Base-by-base conservation (phyloP, 2,329 filamentous ascomycete genomes). In the Laburnicola sp. region DNA sequence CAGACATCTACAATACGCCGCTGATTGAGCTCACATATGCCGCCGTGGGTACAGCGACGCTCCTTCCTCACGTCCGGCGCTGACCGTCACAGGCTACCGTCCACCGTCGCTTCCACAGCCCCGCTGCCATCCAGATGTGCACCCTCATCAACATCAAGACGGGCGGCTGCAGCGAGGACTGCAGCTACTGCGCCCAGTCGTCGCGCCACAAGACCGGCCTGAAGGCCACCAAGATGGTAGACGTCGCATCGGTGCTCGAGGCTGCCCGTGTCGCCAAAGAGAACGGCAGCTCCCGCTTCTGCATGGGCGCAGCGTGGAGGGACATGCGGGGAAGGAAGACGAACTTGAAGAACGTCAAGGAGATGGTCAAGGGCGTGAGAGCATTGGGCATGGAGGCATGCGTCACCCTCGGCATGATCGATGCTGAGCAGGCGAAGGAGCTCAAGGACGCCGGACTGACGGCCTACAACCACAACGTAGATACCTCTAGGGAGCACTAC, bases 71-170 rank as follows among this genome's bases (percentile, higher is more conserved):
- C 30, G 30, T 27, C 53, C 54, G 45, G 45, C 52, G 22, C 48
- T 45, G 21, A 47, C 43, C 23, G 32, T 26, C 23, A 10, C 59
- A 94, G 90, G 85, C 84, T 59, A 82, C 81, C 31, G 77, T 96
- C 50, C 91, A 96, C 74, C 86, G 90, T 39, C 86, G 87, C 63
- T 95, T 95, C 78, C 91, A 96, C 75, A 83, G 89, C 66, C 89
- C 91, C 5, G 80, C 86, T 40, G 86, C 89, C 26, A 89, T 96
- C 57, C 91, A 96, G 74, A 87, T 96, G 75, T 96, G 91, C 78
- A 96, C 91, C 0, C 80, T 96, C 51, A 95, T 96, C 89, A 96
- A 95, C 79, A 96, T 96, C 79, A 96, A 96, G 72, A 95, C 90
- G 6, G 91, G 91, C 48, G 91, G 91, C 41, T 96, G 91, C 75